A percentile compares a stretch with the other conserved stretches of the same genome.
phyloP scores from a whole-genome alignment of 305 asterid species.

The Fraxinus xanthoxyloides region DNA sequence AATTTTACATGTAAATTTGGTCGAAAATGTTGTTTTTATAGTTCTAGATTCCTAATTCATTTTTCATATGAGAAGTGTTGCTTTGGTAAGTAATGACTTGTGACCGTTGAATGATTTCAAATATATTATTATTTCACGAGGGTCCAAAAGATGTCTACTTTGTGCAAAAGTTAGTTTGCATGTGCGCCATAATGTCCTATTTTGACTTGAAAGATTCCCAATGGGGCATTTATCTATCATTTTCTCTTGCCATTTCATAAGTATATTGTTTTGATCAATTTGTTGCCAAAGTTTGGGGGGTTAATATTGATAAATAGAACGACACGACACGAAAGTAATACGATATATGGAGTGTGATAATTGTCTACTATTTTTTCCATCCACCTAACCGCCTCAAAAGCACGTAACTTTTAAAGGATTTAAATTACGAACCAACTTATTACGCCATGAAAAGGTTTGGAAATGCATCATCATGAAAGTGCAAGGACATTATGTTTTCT shows the following conservation, averaged over 20 bases:
- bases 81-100: not conserved
- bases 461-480: not conserved
- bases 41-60: not conserved
- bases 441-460: not conserved
- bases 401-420: not conserved
- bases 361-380: not conserved
- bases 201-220: slow-evolving; percentile 44
- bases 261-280: not conserved
- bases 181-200: slow-evolving; percentile 25
- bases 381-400: not conserved
- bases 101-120: not conserved
- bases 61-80: not conserved
- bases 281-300: not conserved
- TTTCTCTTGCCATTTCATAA: not conserved
- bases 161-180: not conserved
- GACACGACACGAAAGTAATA: no score
- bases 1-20: not conserved
- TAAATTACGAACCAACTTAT: not conserved
- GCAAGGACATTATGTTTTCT: not conserved
- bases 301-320: not conserved
- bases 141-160: not conserved
- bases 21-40: not conserved
- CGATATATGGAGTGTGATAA: no score
- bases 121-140: not conserved
- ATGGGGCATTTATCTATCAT: slow-evolving; percentile 21